phyloP scores from a whole-genome alignment of 2,329 filamentous ascomycete genomes.

The Diaporthe velutina region DNA sequence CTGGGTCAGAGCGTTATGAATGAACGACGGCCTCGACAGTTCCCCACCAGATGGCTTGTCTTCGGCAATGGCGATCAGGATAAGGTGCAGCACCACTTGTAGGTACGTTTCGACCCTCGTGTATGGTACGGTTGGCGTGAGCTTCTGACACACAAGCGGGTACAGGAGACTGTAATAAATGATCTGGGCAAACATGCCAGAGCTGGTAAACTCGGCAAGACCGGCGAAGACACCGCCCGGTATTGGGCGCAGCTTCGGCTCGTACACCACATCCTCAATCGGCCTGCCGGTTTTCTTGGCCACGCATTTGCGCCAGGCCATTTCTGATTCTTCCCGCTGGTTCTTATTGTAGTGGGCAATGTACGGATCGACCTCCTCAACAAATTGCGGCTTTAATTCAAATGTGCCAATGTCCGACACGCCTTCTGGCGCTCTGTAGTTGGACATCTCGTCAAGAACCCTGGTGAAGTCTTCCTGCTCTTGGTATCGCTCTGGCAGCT shows the following conservation, averaged over 20 bases:
- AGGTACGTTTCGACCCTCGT: slow-evolving; percentile 92
- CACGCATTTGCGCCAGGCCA: slow-evolving; percentile 87
- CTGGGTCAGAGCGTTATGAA: slow-evolving; percentile 76
- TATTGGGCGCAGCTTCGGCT: slow-evolving; percentile 85
- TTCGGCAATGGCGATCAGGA: slow-evolving; percentile 87
- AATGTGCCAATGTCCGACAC: slow-evolving; percentile 94
- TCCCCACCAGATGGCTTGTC: slow-evolving; percentile 74
- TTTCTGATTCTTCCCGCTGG: slow-evolving; percentile 94
- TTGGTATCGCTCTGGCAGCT: slow-evolving; percentile 88
- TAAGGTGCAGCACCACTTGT: slow-evolving; percentile 89
- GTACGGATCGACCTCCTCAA: slow-evolving; percentile 94
- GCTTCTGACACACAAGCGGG: slow-evolving; percentile 75
- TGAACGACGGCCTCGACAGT: slow-evolving; percentile 74
- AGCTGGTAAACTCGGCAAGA: slow-evolving; percentile 84
- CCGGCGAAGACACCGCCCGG: slow-evolving; percentile 81
- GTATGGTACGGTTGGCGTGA: slow-evolving; percentile 80
- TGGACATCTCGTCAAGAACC: slow-evolving; percentile 88
- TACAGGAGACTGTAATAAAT: slow-evolving; percentile 91
- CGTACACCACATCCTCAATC: slow-evolving; percentile 87
- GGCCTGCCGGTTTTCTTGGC: slow-evolving; percentile 88
- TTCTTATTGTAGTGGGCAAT: slow-evolving; percentile 97
- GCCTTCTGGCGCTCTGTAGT: slow-evolving; percentile 90
- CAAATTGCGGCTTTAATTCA: slow-evolving; percentile 86
- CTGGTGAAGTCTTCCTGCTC: slow-evolving; percentile 90
- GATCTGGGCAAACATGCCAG: slow-evolving; percentile 88